Evolutionary conservation across 306 rosid species (phyloP), one percentile per base, ranked within the genome.

Genomic region (Urtica urens): DNA sequence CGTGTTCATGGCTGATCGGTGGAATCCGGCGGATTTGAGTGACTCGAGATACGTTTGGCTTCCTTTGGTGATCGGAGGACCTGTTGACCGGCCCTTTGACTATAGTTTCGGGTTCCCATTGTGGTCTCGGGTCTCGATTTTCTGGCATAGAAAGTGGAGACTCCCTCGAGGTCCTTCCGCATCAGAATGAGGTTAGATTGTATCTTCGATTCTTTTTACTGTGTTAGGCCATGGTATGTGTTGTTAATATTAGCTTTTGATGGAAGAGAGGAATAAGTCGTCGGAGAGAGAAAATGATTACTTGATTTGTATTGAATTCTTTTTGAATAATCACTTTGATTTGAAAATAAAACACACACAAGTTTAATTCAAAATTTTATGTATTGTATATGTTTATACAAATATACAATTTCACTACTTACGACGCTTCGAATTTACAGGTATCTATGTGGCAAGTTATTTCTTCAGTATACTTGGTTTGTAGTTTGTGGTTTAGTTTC

Each of bases 111-210:
- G 84, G 46, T 92, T 92, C 58, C 96, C 99, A 11, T 50, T 80
- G 58, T 92, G 99, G 99, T 80, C 94, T n/a, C 71, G 99, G 64
- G 86, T 85, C 43, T 92, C 99, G 0, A 79, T 92, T 58, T 92
- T 77, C 70, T 92, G 99, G 99, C 99, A 92, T 58, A 74, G 86
- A 60, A 85, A 78, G 60, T 92, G 99, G 99, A 75, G 58, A 69
- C 74, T 92, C 55, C 95, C 99, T 63, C 69, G 58, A 65, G 94
- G 86, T 5, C 79, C 78, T 83, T 76, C 46, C 41, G 59, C 38
- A 20, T 68, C 33, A 57, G 71, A 65, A 68, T 58, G 65, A 66
- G 19, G 25, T 54, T 16, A 21, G 17, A 16, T 43, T n/a, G 20
- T 43, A 3, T 7, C 13, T 31, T 31, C 13, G 1, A 7, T 31